Conservation (phyloP, 495 filamentous ascomycete genomes). For the Daldinia grandis region DNA sequence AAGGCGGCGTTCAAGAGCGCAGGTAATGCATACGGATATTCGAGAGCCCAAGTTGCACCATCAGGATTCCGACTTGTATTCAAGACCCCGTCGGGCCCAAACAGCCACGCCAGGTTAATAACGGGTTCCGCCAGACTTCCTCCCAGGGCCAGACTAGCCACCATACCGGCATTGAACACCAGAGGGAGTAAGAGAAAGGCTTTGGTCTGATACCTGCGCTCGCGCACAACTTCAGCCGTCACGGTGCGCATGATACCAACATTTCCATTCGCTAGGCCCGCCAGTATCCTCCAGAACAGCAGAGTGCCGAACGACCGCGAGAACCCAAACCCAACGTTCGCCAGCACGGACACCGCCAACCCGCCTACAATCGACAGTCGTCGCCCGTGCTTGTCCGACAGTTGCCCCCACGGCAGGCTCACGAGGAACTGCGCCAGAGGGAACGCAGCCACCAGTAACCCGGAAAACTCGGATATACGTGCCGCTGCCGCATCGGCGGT, state of each 20-base stretch:
- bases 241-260: conserved; percentile 83
- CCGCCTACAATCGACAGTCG: conserved; percentile 78
- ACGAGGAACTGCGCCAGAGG: conserved; percentile 75
- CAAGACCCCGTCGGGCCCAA: conserved; percentile 61
- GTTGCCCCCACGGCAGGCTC: conserved; percentile 76
- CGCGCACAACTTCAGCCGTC: conserved; percentile 73
- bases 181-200: conserved; percentile 85
- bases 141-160: conserved; percentile 63
- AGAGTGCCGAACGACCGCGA: conserved; percentile 74
- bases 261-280: conserved; percentile 78
- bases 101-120: conserved; percentile 67
- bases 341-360: conserved; percentile 71
- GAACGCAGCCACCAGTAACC: conserved; percentile 78
- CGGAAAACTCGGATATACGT: conserved; percentile 60
- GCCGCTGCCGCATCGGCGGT: conserved; percentile 42
- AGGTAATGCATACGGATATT: conserved; percentile 54
- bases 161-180: conserved; percentile 79
- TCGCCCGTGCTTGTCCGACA: conserved; percentile 75
- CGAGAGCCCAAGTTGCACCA: conserved; percentile 46
- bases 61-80: conserved; percentile 42
- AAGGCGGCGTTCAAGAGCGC: conserved; percentile 43
- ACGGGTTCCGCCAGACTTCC: conserved; percentile 78
- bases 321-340: conserved; percentile 77
- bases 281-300: conserved; percentile 71
- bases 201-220: conserved; percentile 73